Evolutionary conservation across 208 protist species (phyloP).

Genomic region (Herpetomonas samuelpessoai): DNA sequence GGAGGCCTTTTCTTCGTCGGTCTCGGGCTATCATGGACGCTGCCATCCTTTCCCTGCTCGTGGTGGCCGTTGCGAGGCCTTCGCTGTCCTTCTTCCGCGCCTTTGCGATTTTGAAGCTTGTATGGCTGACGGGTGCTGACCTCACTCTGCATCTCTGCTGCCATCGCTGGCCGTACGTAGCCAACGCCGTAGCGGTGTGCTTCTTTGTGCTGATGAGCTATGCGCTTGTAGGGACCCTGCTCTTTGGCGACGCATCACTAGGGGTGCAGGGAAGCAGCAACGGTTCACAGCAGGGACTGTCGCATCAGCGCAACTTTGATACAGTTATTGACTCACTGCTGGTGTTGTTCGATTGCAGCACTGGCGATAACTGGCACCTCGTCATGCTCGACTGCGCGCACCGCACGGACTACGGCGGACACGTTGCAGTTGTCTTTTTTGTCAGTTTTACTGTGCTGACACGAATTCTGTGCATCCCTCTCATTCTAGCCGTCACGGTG

Average conservation of each 20-base stretch:
- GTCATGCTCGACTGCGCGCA: slow-evolving; percentile 20
- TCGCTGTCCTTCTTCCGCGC: slow-evolving; percentile 31
- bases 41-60: slow-evolving; percentile 28
- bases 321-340: slow-evolving; percentile 48
- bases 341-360: slow-evolving; percentile 50
- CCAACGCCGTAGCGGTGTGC: slow-evolving; percentile 28
- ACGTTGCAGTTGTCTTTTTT: slow-evolving; percentile 32
- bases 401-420: background rate
- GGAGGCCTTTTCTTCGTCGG: slow-evolving; percentile 14
- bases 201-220: slow-evolving; percentile 41
- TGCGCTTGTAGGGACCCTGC: slow-evolving; percentile 35
- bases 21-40: slow-evolving; percentile 28
- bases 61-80: slow-evolving; percentile 18
- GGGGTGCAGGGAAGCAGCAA: background rate
- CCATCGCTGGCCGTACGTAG: slow-evolving; percentile 10
- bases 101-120: slow-evolving; percentile 33
- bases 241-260: slow-evolving; percentile 36
- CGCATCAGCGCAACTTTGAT: slow-evolving; percentile 54
- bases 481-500: slow-evolving; percentile 2
- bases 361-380: slow-evolving; percentile 46
- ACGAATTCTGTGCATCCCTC: background rate
- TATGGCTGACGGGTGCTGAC: slow-evolving; percentile 20
- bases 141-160: slow-evolving; percentile 23
- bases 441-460: slow-evolving; percentile 5
- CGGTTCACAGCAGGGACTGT: slow-evolving; percentile 7